Conservation (phyloP, 176 grass and related monocot species). For the Triticum monococcum region DNA sequence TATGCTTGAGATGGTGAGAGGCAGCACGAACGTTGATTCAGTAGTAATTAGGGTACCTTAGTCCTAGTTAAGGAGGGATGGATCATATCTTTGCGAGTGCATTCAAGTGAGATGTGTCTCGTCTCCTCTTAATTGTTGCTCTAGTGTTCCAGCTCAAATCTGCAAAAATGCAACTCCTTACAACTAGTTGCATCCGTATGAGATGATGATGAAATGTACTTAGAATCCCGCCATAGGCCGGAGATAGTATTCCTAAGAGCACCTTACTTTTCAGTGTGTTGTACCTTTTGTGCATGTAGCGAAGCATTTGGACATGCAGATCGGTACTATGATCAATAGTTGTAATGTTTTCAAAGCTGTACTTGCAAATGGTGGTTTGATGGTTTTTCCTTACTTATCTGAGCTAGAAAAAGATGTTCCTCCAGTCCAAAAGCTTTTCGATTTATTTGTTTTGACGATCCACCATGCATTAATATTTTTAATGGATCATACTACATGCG, state of each 20-base stretch:
- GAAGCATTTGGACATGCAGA: conserved; percentile 12
- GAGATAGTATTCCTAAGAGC: conserved; percentile 10
- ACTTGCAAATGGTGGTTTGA: background rate
- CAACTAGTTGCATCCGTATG: conserved; percentile 11
- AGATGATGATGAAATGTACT: conserved; percentile 19
- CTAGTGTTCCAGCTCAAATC: conserved; percentile 21
- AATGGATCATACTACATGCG: no score
- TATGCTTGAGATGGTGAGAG: conserved; percentile 10
- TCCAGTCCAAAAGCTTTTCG: background rate
- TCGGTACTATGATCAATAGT: background rate
- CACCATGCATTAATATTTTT: no score
- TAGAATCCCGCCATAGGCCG: conserved; percentile 11
- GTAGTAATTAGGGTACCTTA: conserved; percentile 30
- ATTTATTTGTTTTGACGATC: background rate
- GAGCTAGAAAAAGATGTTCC: background rate
- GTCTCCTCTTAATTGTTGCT: background rate
- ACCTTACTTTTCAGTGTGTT: conserved; percentile 2
- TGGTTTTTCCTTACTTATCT: background rate
- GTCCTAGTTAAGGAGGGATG: conserved; percentile 30
- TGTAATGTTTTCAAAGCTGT: conserved; percentile 9
- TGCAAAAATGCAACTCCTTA: background rate
- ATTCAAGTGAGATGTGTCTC: background rate
- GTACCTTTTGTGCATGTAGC: conserved; percentile 10
- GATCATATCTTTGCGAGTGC: conserved; percentile 8
- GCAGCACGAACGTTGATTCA: conserved; percentile 6